Evolutionary conservation across 2,329 filamentous ascomycete genomes (phyloP).

Genomic region (Iodosphaeria phyllophila): DNA sequence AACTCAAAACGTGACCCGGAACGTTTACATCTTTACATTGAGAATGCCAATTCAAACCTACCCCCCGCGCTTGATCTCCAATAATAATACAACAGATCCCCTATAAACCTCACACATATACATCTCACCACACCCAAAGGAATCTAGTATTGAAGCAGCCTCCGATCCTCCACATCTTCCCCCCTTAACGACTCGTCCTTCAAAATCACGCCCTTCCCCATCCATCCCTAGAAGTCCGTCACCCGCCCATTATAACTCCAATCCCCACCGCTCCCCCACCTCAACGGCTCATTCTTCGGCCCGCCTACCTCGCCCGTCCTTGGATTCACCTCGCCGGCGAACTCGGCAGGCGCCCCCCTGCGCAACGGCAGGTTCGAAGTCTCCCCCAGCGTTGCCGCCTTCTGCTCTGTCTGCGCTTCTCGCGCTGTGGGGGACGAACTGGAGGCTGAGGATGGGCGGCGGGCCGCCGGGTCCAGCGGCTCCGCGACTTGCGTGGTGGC

Average conservation of each 20-base stretch:
- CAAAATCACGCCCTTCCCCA: too few species aligned
- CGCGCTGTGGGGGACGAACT: slow-evolving; percentile 1
- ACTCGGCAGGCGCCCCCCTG: slow-evolving; percentile 67
- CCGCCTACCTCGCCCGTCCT: slow-evolving; percentile 90
- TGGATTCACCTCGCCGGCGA: slow-evolving; percentile 80
- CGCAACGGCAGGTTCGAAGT: slow-evolving; percentile 17
- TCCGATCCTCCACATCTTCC: too few species aligned
- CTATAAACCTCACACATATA: too few species aligned
- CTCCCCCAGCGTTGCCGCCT: not conserved
- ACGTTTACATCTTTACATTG: too few species aligned
- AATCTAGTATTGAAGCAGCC: too few species aligned
- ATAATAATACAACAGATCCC: too few species aligned
- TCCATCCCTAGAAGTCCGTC: slow-evolving; percentile 69
- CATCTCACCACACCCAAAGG: too few species aligned
- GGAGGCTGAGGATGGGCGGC: not conserved
- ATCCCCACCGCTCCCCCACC: slow-evolving; percentile 59
- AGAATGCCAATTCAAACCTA: too few species aligned
- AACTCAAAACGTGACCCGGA: too few species aligned
- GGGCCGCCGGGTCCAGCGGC: slow-evolving; percentile 1
- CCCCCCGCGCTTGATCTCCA: too few species aligned
- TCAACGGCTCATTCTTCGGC: slow-evolving; percentile 87
- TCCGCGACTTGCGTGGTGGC: slow-evolving; percentile 18
- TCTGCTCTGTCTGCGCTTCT: slow-evolving; percentile 2
- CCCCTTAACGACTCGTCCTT: too few species aligned
- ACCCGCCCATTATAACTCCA: slow-evolving; percentile 95